These are phyloP conservation scores for Amorphotheca resinae DNA, from an alignment of 495 filamentous ascomycete genomes.

Conservation along the genomic window DNA sequence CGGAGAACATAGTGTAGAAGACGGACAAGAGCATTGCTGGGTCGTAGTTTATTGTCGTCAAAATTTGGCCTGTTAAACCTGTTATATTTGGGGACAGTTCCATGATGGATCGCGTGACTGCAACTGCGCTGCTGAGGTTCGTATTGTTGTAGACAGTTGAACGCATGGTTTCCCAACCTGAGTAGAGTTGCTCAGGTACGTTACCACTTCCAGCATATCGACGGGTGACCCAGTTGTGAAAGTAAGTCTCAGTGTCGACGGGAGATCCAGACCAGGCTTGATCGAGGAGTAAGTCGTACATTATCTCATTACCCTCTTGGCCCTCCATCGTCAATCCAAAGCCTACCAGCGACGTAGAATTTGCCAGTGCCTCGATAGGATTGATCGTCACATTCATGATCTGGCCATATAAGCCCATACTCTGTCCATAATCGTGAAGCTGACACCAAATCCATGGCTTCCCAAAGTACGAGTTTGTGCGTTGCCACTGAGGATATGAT, in stretches of 20 bases:
- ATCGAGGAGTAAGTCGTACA: conserved; percentile 38
- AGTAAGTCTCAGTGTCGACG: conserved; percentile 34
- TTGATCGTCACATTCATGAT: conserved; percentile 36
- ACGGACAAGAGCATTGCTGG: conserved; percentile 27
- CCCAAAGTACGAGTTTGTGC: conserved; percentile 37
- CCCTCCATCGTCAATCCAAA: conserved; percentile 38
- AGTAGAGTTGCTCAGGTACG: conserved; percentile 28
- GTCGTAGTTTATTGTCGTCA: conserved; percentile 33
- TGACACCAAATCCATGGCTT: conserved; percentile 44
- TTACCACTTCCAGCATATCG: conserved; percentile 29
- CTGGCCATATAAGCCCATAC: conserved; percentile 40
- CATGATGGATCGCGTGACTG: conserved; percentile 36
- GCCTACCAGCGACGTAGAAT: conserved; percentile 30
- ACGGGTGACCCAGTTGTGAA: conserved; percentile 33
- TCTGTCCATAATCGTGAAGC: conserved; percentile 38
- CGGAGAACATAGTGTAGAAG: conserved; percentile 30
- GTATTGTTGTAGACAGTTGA: conserved; percentile 41
- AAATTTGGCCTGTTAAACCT: conserved; percentile 23
- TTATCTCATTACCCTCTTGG: conserved; percentile 44
- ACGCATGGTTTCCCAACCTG: conserved; percentile 36
- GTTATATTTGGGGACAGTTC: conserved; percentile 31
- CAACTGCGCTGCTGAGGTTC: conserved; percentile 25
- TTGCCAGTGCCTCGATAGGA: conserved; percentile 30
- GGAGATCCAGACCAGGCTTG: conserved; percentile 36
- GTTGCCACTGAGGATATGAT: conserved; percentile 36